Evolutionary conservation across 2,329 filamentous ascomycete species (phyloP).

Genomic region (Arthrobotrys musiformis): DNA sequence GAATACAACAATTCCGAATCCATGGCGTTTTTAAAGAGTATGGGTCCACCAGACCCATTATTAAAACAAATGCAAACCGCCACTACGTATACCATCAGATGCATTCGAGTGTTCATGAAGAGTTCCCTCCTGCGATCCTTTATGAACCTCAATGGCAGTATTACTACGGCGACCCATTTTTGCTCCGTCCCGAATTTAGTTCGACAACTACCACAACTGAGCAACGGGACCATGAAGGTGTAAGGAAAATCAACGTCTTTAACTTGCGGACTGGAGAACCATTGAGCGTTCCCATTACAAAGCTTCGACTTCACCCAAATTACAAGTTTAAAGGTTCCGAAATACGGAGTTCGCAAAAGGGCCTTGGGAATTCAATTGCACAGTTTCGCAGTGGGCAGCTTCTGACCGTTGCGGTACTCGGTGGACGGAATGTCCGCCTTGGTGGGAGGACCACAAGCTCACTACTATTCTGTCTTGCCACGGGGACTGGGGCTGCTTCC

Average conservation of each 20-base stretch:
- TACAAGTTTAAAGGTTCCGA: slow-evolving; percentile 10
- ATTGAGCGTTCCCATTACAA: background rate
- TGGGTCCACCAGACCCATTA: background rate
- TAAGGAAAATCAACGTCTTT: slow-evolving; percentile 15
- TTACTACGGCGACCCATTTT: slow-evolving; percentile 36
- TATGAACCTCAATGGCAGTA: slow-evolving; percentile 14
- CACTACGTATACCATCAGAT: no score
- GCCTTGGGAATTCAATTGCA: background rate
- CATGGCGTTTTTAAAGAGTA: slow-evolving; percentile 28
- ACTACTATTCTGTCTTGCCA: slow-evolving; percentile 4
- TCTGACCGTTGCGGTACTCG: slow-evolving; percentile 2
- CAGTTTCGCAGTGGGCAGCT: background rate
- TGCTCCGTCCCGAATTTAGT: slow-evolving; percentile 7
- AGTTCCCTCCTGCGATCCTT: background rate
- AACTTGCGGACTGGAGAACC: slow-evolving; percentile 43
- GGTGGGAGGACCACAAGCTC: slow-evolving; percentile 5
- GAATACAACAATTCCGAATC: slow-evolving; percentile 4
- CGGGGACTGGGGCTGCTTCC: background rate
- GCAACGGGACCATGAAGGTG: background rate
- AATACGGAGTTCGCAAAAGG: background rate
- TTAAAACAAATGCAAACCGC: background rate
- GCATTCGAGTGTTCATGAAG: background rate
- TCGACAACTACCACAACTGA: background rate
- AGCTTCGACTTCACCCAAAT: slow-evolving; percentile 32
- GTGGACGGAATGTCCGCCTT: slow-evolving; percentile 10